Evolutionary conservation across 2,329 filamentous ascomycete genomes (phyloP).

Genomic region (Colletotrichum sojae): DNA sequence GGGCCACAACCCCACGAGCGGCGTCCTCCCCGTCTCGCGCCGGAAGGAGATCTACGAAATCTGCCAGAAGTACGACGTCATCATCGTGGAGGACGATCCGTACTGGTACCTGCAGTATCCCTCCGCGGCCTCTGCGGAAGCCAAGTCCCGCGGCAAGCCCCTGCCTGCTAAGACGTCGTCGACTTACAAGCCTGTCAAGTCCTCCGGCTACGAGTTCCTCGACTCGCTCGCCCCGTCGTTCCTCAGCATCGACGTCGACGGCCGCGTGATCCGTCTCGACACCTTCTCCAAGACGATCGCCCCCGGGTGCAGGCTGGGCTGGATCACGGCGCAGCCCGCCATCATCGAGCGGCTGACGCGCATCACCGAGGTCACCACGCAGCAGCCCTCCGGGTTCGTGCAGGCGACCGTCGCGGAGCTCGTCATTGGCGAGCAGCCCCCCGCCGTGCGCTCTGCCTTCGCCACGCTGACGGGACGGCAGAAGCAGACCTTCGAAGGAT

Average conservation of each 20-base stretch:
- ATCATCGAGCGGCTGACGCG: slow-evolving; percentile 76
- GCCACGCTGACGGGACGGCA: slow-evolving; percentile 60
- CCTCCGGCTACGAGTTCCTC: slow-evolving; percentile 81
- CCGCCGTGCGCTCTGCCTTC: slow-evolving; percentile 59
- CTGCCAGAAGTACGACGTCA: slow-evolving; percentile 86
- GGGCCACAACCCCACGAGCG: slow-evolving; percentile 90
- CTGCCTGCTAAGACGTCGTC: slow-evolving; percentile 44
- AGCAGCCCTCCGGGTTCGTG: slow-evolving; percentile 91
- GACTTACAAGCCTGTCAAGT: slow-evolving; percentile 50
- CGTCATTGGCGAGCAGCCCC: slow-evolving; percentile 78
- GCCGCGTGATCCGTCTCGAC: slow-evolving; percentile 89
- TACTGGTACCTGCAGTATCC: slow-evolving; percentile 97
- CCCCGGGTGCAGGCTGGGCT: slow-evolving; percentile 90
- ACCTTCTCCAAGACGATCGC: slow-evolving; percentile 96
- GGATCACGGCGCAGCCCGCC: slow-evolving; percentile 87
- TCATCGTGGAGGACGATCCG: slow-evolving; percentile 94
- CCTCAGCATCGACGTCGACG: slow-evolving; percentile 84
- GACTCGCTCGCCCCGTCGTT: slow-evolving; percentile 89
- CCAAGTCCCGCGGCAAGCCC: slow-evolving; percentile 60
- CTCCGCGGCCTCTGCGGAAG: slow-evolving; percentile 70
- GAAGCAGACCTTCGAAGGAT: slow-evolving; percentile 69
- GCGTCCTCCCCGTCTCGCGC: slow-evolving; percentile 79
- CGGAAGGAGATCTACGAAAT: slow-evolving; percentile 85
- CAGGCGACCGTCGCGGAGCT: slow-evolving; percentile 86
- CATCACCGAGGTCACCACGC: slow-evolving; percentile 83